Evolutionary conservation across 2,329 filamentous ascomycete species (phyloP).

Genomic region (Pleochaeta shiraiana): DNA sequence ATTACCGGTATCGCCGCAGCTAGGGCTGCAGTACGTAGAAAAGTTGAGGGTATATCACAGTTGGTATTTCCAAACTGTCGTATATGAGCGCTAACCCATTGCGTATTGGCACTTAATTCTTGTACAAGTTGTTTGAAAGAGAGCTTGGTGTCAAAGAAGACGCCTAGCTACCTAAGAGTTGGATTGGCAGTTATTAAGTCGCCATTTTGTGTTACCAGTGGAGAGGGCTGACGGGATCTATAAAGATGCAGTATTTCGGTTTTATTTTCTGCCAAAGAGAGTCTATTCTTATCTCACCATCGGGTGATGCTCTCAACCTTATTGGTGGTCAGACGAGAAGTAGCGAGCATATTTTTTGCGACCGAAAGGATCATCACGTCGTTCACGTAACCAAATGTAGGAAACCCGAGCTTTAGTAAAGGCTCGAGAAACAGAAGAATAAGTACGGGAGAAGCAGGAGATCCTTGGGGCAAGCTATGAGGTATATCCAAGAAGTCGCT

Average conservation of each 20-base stretch:
- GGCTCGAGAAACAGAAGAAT: conserved; percentile 2
- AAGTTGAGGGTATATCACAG: neutral
- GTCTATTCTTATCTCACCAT: no score
- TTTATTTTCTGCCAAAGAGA: no score
- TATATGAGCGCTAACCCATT: neutral
- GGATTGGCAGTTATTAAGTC: no score
- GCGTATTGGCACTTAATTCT: neutral
- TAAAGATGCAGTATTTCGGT: no score
- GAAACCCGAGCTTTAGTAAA: neutral
- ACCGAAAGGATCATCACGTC: no score
- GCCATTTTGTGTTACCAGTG: neutral
- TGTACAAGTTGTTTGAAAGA: neutral
- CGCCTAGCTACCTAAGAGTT: neutral
- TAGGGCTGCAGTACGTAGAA: no score
- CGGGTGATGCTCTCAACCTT: neutral
- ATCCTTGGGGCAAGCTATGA: no score
- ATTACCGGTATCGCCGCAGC: no score
- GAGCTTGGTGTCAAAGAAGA: conserved; percentile 1
- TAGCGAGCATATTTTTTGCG: neutral
- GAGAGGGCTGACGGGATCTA: neutral
- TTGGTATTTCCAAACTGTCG: conserved; percentile 4
- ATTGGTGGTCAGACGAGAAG: neutral
- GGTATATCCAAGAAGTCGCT: conserved; percentile 1
- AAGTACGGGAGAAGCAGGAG: neutral
- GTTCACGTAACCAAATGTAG: no score